phyloP scores from a whole-genome alignment of 2,329 filamentous ascomycete species.

The Cyclaneusma minus region DNA sequence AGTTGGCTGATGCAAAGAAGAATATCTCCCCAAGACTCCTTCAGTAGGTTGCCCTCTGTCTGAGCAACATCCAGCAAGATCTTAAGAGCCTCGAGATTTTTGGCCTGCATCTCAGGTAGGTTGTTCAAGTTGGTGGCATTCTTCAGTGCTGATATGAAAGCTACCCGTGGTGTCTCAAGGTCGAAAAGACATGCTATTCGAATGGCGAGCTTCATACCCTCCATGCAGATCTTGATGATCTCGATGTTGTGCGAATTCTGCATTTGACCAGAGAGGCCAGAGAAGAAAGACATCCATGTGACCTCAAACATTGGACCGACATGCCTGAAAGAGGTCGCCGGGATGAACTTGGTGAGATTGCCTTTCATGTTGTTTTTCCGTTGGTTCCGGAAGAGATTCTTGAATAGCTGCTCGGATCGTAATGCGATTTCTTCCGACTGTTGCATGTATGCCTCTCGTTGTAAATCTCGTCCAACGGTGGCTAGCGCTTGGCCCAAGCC shows the following conservation, averaged over 20 bases:
- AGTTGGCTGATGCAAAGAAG: conserved; percentile 91
- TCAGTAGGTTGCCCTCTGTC: conserved; percentile 79
- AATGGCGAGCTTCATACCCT: conserved; percentile 88
- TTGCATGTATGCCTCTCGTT: conserved; percentile 84
- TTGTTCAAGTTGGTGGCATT: conserved; percentile 96
- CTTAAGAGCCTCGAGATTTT: conserved; percentile 91
- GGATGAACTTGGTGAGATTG: conserved; percentile 61
- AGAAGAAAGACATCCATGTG: conserved; percentile 98
- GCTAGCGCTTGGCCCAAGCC: conserved; percentile 79
- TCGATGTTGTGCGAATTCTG: conserved; percentile 89
- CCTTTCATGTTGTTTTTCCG: conserved; percentile 57
- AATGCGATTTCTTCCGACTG: conserved; percentile 83
- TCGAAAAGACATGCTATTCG: conserved; percentile 90
- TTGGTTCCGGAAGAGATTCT: conserved; percentile 81
- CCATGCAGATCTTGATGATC: conserved; percentile 81
- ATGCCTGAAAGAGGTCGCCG: conserved; percentile 85
- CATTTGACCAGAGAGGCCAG: conserved; percentile 80
- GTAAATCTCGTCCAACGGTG: conserved; percentile 80
- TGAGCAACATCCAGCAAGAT: conserved; percentile 83
- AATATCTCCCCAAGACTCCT: conserved; percentile 88
- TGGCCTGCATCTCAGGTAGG: conserved; percentile 83
- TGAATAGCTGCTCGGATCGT: conserved; percentile 71
- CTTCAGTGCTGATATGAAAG: conserved; percentile 83
- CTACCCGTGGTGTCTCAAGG: conserved; percentile 79
- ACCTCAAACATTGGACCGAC: conserved; percentile 98